These are phyloP conservation scores for Suillus spraguei DNA, from an alignment of 768 basidiomycete species.

Conservation along the genomic window DNA sequence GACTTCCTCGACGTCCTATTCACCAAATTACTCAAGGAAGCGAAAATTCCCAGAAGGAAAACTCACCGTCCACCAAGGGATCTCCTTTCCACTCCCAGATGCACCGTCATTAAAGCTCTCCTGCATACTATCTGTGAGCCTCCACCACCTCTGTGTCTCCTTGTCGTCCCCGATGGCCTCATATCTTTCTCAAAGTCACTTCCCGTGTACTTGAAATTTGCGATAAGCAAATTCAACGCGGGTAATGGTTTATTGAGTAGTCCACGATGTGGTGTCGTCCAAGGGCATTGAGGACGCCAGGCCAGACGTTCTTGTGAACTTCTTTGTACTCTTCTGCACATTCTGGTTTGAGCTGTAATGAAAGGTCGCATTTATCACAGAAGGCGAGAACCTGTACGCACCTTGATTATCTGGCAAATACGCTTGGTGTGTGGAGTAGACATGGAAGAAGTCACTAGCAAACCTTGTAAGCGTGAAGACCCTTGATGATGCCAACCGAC, in stretches of 20 bases:
- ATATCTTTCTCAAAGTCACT: slow-evolving; percentile 67
- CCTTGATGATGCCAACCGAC: neutral
- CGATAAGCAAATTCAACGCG: slow-evolving; percentile 66
- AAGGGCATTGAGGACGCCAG: slow-evolving; percentile 64
- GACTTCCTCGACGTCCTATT: slow-evolving; percentile 61
- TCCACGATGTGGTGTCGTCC: slow-evolving; percentile 65
- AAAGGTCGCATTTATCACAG: neutral
- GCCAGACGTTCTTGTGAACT: slow-evolving; percentile 70
- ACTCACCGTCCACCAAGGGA: slow-evolving; percentile 68
- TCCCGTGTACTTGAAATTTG: slow-evolving; percentile 78
- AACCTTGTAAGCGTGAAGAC: neutral
- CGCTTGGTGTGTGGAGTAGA: slow-evolving; percentile 42
- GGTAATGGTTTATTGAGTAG: slow-evolving; percentile 76
- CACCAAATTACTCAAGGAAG: slow-evolving; percentile 7
- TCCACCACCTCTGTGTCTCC: slow-evolving; percentile 80
- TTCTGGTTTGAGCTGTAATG: slow-evolving; percentile 53
- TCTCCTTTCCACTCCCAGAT: slow-evolving; percentile 62
- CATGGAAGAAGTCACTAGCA: neutral
- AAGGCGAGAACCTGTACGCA: slow-evolving; percentile 27
- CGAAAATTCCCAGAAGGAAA: neutral
- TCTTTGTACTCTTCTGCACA: slow-evolving; percentile 52
- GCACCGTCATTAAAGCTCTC: slow-evolving; percentile 73
- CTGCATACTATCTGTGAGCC: slow-evolving; percentile 72
- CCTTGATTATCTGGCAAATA: slow-evolving; percentile 74
- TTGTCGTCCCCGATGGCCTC: slow-evolving; percentile 60